These are phyloP conservation scores for Suillus bovinus DNA, from an alignment of 768 basidiomycete species.

Conservation along the genomic window DNA sequence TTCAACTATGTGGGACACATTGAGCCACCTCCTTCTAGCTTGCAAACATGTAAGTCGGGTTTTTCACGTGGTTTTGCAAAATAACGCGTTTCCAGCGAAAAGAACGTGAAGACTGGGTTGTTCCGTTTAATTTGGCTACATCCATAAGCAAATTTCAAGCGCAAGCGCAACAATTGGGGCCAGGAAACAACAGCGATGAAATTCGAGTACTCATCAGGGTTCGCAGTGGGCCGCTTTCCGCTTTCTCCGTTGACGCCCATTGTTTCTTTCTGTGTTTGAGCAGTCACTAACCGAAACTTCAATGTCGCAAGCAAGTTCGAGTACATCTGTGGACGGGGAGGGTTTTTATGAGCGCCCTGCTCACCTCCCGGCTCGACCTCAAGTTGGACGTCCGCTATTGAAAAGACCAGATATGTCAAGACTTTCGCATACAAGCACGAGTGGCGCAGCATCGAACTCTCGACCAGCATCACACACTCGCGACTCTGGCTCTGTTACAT, in stretches of 20 bases:
- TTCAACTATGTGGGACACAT: slow-evolving; percentile 23
- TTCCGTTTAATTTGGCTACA: slow-evolving; percentile 41
- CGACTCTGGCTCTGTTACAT: slow-evolving; percentile 12
- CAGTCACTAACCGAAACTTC: slow-evolving; percentile 38
- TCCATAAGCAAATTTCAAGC: slow-evolving; percentile 35
- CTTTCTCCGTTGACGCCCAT: slow-evolving; percentile 40
- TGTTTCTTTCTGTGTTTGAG: slow-evolving; percentile 42
- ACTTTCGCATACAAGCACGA: slow-evolving; percentile 12
- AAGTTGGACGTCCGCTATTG: slow-evolving; percentile 15
- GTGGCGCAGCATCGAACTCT: slow-evolving; percentile 13
- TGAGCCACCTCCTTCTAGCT: slow-evolving; percentile 23
- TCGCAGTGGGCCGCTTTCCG: slow-evolving; percentile 48
- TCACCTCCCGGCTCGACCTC: slow-evolving; percentile 29
- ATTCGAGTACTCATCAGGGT: slow-evolving; percentile 53
- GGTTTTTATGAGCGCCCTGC: slow-evolving; percentile 20
- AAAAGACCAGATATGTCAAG: slow-evolving; percentile 18
- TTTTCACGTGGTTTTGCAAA: slow-evolving; percentile 15
- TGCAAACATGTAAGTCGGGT: slow-evolving; percentile 28
- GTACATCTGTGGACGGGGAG: slow-evolving; percentile 16
- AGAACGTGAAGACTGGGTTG: slow-evolving; percentile 41
- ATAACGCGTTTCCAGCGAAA: slow-evolving; percentile 42
- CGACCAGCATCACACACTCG: slow-evolving; percentile 13
- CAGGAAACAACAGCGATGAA: slow-evolving; percentile 28
- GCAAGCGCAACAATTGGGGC: slow-evolving; percentile 22
- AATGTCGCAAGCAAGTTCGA: slow-evolving; percentile 19